Conservation (phyloP, 345 rosid species). For the Eutrema heterophyllum region DNA sequence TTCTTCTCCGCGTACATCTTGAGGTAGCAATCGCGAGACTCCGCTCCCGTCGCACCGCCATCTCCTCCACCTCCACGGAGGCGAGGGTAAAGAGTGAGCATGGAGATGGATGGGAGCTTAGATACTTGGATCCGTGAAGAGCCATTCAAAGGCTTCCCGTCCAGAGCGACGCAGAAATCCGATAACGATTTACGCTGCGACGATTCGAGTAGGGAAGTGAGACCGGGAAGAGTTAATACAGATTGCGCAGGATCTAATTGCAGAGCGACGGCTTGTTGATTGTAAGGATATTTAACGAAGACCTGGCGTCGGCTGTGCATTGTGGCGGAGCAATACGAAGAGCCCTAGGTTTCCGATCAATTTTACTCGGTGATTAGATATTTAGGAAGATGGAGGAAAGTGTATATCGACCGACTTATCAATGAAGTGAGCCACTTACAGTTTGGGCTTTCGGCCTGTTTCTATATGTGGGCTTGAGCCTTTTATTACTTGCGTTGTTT, state of each 20-base stretch:
- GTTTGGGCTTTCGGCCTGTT: neutral
- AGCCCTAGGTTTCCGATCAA: constrained; percentile 22
- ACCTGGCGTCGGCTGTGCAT: constrained; percentile 32
- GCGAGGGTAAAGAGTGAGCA: constrained; percentile 49
- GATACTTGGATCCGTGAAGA: constrained; percentile 40
- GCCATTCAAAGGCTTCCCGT: constrained; percentile 54
- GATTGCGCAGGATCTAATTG: constrained; percentile 39
- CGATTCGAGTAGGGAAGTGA: constrained; percentile 28
- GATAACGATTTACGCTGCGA: constrained; percentile 25
- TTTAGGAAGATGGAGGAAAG: fast-evolving
- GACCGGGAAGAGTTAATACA: constrained; percentile 39
- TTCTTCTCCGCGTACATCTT: constrained; percentile 94
- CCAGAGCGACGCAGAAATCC: constrained; percentile 44
- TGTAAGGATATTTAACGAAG: constrained; percentile 44
- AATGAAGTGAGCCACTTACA: neutral
- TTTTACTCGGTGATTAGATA: neutral
- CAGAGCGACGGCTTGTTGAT: constrained; percentile 31
- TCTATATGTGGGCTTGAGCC: neutral
- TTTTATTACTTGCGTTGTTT: neutral
- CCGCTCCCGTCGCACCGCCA: constrained; percentile 98
- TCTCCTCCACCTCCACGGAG: constrained; percentile 92
- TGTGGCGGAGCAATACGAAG: neutral
- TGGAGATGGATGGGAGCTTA: constrained; percentile 49
- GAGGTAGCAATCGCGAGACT: constrained; percentile 93
- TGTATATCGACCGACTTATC: constrained; percentile 2